Evolutionary conservation across 495 filamentous ascomycete species (phyloP), one percentile per base, ranked within the genome.

Genomic region (Podospora tetraspora): DNA sequence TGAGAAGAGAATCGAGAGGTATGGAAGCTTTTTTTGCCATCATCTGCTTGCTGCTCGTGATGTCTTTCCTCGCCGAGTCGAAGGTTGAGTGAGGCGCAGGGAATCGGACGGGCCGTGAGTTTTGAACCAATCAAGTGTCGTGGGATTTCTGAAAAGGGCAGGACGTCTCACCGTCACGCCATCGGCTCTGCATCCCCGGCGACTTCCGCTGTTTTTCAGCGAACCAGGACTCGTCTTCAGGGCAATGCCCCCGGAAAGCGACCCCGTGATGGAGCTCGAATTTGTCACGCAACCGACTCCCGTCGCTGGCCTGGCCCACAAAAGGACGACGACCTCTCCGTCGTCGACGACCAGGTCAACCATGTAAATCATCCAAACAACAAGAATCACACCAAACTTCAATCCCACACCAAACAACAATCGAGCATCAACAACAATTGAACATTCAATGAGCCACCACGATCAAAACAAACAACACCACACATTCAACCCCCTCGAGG

Each of bases 401-500:
- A 19, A 25, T 24, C 24, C 11, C 8, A 32, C 2, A 32, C 30
- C 30, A 32, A n/a, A n/a, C n/a, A n/a, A n/a, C n/a, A n/a, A n/a
- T n/a, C n/a, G n/a, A 34, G 12, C 61, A 34, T 22, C 43, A 52
- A 56, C 43, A 30, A 21, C 37, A 25, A 57, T 62, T 5, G 6
- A 16, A 43, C 19, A 12, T 23, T 23, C 24, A 12, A 65, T 65
- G 24, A 65, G 19, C 63, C 63, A 65, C 32, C 23, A 58, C 32
- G 29, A 57, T 2, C n/a, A 27, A 37, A 1, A 0, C 24, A 37
- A 64, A 3, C 34, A 12, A 10, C 37, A 23, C 8, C 24, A 32
- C 23, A 21, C 24, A 19, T 24, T 37, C 43, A 57, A 59, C n/a
- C 37, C 30, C 61, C 32, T 66, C 8, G n/a, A 71, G 19, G 63